Conservation (phyloP, 129 eudicot genomes). For the Chrysanthemum makinoi region DNA sequence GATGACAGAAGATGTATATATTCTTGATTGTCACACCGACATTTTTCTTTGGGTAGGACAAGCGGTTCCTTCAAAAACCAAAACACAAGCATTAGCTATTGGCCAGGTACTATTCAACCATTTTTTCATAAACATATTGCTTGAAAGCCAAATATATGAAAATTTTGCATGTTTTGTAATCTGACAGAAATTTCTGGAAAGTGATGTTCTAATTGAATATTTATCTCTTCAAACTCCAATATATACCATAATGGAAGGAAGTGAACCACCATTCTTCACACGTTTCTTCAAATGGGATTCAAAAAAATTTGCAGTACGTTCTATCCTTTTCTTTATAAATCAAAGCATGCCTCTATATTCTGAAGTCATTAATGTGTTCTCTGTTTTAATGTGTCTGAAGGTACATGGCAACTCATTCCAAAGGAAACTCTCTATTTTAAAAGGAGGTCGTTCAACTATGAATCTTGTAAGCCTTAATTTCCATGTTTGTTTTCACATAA, state of each 20-base stretch:
- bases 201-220: conserved; percentile 64
- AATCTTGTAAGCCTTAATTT: conserved; percentile 33
- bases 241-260: conserved; percentile 71
- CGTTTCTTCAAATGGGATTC: conserved; percentile 90
- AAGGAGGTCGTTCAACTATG: conserved; percentile 52
- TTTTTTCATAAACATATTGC: neutral
- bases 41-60: conserved; percentile 84
- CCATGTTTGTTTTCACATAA: neutral
- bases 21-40: conserved; percentile 66
- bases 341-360: neutral
- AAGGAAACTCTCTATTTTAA: conserved; percentile 65
- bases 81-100: conserved; percentile 50
- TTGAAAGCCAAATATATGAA: neutral
- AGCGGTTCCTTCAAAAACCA: conserved; percentile 55
- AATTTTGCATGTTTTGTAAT: no score
- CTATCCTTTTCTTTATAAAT: neutral
- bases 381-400: conserved; percentile 39
- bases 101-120: conserved; percentile 55
- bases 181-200: conserved; percentile 29
- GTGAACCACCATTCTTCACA: conserved; percentile 87
- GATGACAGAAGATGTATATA: conserved; percentile 79
- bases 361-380: neutral
- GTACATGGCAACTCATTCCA: conserved; percentile 92
- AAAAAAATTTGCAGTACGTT: conserved; percentile 60
- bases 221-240: conserved; percentile 56